These are phyloP conservation scores for Pythium guiyangense DNA, from an alignment of 352 stramenopile genomes.

Conservation along the genomic window DNA sequence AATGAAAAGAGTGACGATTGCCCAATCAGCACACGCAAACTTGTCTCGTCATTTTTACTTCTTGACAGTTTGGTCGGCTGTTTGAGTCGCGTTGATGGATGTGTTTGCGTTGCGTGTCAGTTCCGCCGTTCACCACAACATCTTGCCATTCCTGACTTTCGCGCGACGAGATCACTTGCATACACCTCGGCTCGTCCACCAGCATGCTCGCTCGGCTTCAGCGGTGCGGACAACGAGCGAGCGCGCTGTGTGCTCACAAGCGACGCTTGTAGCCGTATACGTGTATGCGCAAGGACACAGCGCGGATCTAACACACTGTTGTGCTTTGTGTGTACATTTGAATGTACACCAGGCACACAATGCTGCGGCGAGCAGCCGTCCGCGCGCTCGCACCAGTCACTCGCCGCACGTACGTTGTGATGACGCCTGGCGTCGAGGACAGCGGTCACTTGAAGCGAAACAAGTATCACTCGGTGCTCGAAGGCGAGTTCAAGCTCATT, in stretches of 20 bases:
- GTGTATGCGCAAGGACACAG: background rate
- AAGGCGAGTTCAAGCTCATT: slow-evolving; percentile 55
- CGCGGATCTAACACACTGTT: too few relatives aligned
- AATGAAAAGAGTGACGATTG: too few relatives aligned
- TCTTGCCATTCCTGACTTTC: too few relatives aligned
- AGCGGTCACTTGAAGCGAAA: slow-evolving; percentile 46
- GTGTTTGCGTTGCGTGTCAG: too few relatives aligned
- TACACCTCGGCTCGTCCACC: background rate
- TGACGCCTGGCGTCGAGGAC: slow-evolving; percentile 14
- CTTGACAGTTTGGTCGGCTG: too few relatives aligned
- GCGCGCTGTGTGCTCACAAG: background rate
- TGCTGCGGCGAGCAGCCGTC: background rate
- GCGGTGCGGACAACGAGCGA: background rate
- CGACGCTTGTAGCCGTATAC: background rate
- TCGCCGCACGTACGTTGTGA: slow-evolving; percentile 36
- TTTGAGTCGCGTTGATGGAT: too few relatives aligned
- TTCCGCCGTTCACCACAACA: too few relatives aligned
- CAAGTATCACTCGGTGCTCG: slow-evolving; percentile 66
- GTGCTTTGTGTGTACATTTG: background rate
- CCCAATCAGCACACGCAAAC: too few relatives aligned
- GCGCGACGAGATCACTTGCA: too few relatives aligned
- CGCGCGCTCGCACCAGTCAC: background rate
- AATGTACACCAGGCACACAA: slow-evolving; percentile 2
- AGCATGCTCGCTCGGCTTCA: slow-evolving; percentile 5
- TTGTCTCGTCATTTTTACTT: too few relatives aligned